Conservation (phyloP, 1,139 yeast species). For the Pichia terricola region DNA sequence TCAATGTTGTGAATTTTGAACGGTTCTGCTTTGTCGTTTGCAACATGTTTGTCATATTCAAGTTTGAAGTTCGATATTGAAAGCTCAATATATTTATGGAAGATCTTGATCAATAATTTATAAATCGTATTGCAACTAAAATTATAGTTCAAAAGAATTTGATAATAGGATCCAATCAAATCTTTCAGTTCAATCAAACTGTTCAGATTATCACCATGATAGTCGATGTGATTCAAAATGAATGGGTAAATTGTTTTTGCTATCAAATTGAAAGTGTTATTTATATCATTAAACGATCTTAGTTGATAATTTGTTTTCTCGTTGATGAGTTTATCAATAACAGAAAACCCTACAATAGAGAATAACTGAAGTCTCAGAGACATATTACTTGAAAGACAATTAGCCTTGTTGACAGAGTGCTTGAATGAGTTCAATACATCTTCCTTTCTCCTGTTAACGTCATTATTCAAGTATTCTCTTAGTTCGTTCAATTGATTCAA, state of each 20-base stretch:
- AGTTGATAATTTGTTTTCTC: conserved; percentile 47
- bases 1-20: conserved; percentile 42
- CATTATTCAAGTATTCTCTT: conserved; percentile 56
- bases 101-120: conserved; percentile 49
- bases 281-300: conserved; percentile 47
- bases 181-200: conserved; percentile 41
- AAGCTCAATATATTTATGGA: conserved; percentile 51
- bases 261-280: conserved; percentile 73
- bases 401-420: conserved; percentile 14
- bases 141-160: conserved; percentile 66
- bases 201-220: conserved; percentile 25
- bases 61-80: conserved; percentile 47
- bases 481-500: conserved; percentile 56
- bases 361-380: conserved; percentile 48
- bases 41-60: too few species aligned
- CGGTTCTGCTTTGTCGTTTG: conserved; percentile 37
- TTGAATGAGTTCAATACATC: conserved; percentile 43
- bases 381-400: conserved; percentile 17
- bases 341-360: conserved; percentile 66
- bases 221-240: conserved; percentile 21
- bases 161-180: conserved; percentile 61
- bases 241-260: conserved; percentile 46
- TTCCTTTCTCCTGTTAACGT: conserved; percentile 65
- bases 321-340: conserved; percentile 62
- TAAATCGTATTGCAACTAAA: conserved; percentile 55